Evolutionary conservation across 805 yeast genomes (phyloP), one percentile per base, ranked within the genome.

Genomic region (Blastobotrys chiropterorum): DNA sequence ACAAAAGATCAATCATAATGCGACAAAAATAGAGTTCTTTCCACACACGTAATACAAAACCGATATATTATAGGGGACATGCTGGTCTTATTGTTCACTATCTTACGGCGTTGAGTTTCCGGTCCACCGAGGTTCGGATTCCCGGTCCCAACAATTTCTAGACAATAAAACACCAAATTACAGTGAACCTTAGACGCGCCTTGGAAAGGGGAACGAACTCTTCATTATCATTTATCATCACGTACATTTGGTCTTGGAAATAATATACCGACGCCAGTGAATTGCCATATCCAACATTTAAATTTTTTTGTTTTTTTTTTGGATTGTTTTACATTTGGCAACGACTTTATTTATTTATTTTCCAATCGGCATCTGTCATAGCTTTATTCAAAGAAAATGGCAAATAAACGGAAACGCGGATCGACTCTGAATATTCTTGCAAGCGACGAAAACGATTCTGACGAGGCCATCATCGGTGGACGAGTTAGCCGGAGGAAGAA

Each of bases 1-100:
- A 59, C 51, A 78, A 70, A 56, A 73, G 78, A 56, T 77, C 81
- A 44, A 48, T 22, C 51, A 48, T 48, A 3, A 19, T 44, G 19
- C 5, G n/a, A 11, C 16, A n/a, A 6, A 14, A 39, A 14, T 14
- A 6, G 5, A 16, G 34, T 6, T 16, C 5, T n/a, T 31, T 11
- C 13, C 14, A 31, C 43, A 39, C 15, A 17, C 7, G 11, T n/a
- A 8, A 42, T 20, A 42, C 16, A 17, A 42, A 21, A 42, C 16
- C 16, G 44, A 42, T 17, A 20, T 20, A 20, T 17, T 20, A 16
- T 11, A 17, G 17, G 44, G 20, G 20, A 15, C 41, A n/a, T 38
- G 41, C 41, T 38, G 41, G 16, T 14, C 15, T n/a, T n/a, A n/a
- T n/a, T n/a, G n/a, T n/a, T n/a, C n/a, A n/a, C n/a, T n/a, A n/a